These are phyloP conservation scores for Halenospora varia DNA, from an alignment of 495 filamentous ascomycete genomes.

Conservation along the genomic window DNA sequence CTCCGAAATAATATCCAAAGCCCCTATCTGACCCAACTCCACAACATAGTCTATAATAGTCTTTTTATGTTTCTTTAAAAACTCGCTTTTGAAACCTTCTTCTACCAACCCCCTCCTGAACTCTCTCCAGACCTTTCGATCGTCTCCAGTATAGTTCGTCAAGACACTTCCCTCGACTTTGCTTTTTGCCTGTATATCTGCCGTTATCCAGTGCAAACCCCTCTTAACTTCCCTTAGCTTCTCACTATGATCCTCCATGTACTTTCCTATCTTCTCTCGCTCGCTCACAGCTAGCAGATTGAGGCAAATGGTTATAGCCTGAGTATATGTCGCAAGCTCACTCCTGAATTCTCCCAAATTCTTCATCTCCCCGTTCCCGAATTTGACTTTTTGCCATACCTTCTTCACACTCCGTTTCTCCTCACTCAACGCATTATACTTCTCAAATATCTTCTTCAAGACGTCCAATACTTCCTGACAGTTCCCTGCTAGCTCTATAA, in stretches of 20 bases:
- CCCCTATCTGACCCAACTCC: conserved; percentile 9
- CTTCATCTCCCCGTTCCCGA: conserved; percentile 8
- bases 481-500: not conserved
- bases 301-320: conserved; percentile 8
- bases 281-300: conserved; percentile 6
- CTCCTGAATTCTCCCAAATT: conserved; percentile 8
- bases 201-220: conserved; percentile 3
- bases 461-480: conserved; percentile 10
- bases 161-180: conserved; percentile 3
- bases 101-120: conserved; percentile 7
- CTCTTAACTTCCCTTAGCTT: not conserved
- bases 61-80: conserved; percentile 4
- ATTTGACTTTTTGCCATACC: conserved; percentile 7
- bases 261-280: conserved; percentile 8
- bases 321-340: conserved; percentile 5
- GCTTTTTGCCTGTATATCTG: not conserved
- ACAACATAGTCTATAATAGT: conserved; percentile 14
- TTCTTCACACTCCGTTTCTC: conserved; percentile 3
- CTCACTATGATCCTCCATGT: conserved; percentile 1
- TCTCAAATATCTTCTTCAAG: conserved; percentile 2
- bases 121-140: conserved; percentile 11
- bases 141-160: conserved; percentile 5
- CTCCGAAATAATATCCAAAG: too few species aligned
- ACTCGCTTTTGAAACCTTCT: conserved; percentile 4
- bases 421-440: conserved; percentile 13